Percentiles rank a stretch among this genome's conserved stretches.
Evolutionary conservation across 2,329 filamentous ascomycete genomes (phyloP).

Genomic region (Sordariomycetes sp.): DNA sequence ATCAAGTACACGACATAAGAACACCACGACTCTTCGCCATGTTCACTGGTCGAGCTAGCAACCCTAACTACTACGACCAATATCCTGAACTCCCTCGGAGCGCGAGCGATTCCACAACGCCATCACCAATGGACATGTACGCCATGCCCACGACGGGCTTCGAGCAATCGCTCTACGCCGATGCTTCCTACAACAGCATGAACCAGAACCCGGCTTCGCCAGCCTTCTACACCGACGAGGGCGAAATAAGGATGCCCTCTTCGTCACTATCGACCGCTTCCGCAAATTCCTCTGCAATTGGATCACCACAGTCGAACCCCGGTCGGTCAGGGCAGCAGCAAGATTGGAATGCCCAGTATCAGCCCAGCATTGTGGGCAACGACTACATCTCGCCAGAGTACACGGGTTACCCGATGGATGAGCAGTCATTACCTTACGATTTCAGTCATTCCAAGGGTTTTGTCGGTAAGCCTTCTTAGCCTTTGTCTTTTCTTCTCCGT

Average conservation of each 20-base stretch:
- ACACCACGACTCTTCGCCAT: too few species aligned
- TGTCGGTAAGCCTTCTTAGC: slow-evolving; percentile 55
- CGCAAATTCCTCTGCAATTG: slow-evolving; percentile 55
- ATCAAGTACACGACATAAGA: too few species aligned
- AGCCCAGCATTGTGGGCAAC: slow-evolving; percentile 53
- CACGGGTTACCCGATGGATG: slow-evolving; percentile 40
- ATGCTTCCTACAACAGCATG: slow-evolving; percentile 33
- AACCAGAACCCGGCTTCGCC: slow-evolving; percentile 34
- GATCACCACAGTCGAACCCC: slow-evolving; percentile 56
- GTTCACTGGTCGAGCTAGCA: too few species aligned
- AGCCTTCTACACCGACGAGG: slow-evolving; percentile 37
- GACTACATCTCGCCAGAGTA: slow-evolving; percentile 36
- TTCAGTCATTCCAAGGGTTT: slow-evolving; percentile 40
- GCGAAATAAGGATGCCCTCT: slow-evolving; percentile 39
- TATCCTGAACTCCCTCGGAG: slow-evolving; percentile 35
- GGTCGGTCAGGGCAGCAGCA: slow-evolving; percentile 32
- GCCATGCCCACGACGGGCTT: slow-evolving; percentile 25
- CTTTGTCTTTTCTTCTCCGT: slow-evolving; percentile 14
- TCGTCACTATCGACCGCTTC: slow-evolving; percentile 54
- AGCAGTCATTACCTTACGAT: slow-evolving; percentile 38
- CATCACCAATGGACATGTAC: slow-evolving; percentile 34
- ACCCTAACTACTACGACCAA: too few species aligned
- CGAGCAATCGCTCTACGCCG: slow-evolving; percentile 38
- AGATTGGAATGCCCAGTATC: slow-evolving; percentile 12
- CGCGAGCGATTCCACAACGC: slow-evolving; percentile 18